These are phyloP conservation scores for Rhizopogon vulgaris DNA, from an alignment of 768 basidiomycete genomes.

Conservation along the genomic window DNA sequence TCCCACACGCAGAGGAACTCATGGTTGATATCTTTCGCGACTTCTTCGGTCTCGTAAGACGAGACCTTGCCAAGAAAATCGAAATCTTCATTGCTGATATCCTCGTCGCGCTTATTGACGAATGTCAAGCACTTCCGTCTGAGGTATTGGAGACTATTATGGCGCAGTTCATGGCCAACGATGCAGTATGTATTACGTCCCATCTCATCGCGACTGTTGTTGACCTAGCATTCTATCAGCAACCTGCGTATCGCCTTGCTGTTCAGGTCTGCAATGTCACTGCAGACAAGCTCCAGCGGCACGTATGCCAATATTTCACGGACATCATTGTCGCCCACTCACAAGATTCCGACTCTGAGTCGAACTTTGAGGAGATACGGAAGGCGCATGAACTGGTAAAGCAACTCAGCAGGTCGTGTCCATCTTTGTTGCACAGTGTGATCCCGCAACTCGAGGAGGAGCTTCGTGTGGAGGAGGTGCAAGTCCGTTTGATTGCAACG, in stretches of 20 bases:
- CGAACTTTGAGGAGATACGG: conserved; percentile 62
- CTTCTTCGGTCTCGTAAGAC: conserved; percentile 75
- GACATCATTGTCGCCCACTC: conserved; percentile 71
- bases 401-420: conserved; percentile 72
- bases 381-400: conserved; percentile 83
- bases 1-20: conserved; percentile 81
- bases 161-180: conserved; percentile 80
- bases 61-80: conserved; percentile 72
- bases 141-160: conserved; percentile 79
- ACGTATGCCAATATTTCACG: conserved; percentile 89
- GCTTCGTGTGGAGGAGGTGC: conserved; percentile 66
- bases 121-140: conserved; percentile 67
- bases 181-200: conserved; percentile 44
- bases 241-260: conserved; percentile 76
- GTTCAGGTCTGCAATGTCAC: conserved; percentile 81
- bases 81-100: conserved; percentile 87
- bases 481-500: conserved; percentile 74
- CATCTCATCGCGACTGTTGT: not conserved
- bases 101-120: conserved; percentile 84
- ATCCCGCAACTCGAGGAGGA: conserved; percentile 93
- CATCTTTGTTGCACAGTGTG: conserved; percentile 79
- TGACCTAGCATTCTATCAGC: conserved; percentile 31
- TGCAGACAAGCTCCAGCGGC: conserved; percentile 80
- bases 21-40: conserved; percentile 78
- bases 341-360: conserved; percentile 45